phyloP scores from a whole-genome alignment of 2,329 filamentous ascomycete species.

The Diaporthe sp. region DNA sequence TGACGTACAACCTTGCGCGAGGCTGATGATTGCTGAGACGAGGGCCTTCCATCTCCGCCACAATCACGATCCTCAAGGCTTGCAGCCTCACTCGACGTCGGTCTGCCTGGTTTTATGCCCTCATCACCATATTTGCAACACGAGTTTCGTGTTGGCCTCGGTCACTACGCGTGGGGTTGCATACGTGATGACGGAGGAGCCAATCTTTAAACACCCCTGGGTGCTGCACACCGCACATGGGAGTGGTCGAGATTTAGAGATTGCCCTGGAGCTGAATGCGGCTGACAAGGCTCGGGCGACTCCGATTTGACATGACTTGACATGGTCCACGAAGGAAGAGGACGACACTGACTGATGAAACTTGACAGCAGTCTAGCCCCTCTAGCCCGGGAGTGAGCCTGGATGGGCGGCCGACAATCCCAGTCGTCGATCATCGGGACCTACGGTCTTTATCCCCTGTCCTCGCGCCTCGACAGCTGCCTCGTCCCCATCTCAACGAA shows the following conservation, averaged over 20 bases:
- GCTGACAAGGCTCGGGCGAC: constrained; percentile 21
- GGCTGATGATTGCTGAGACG: constrained; percentile 18
- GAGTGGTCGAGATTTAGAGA: neutral
- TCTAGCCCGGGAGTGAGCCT: neutral
- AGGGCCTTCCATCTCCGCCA: constrained; percentile 4
- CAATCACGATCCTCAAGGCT: constrained; percentile 24
- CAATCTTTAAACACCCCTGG: neutral
- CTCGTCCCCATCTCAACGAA: constrained; percentile 27
- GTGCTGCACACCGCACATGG: neutral
- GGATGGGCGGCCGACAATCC: constrained; percentile 15
- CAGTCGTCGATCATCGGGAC: constrained; percentile 36
- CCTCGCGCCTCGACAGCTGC: constrained; percentile 30
- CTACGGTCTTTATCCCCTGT: constrained; percentile 3
- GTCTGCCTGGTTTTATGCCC: neutral
- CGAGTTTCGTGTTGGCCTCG: neutral
- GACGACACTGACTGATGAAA: constrained; percentile 23
- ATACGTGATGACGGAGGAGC: constrained; percentile 4
- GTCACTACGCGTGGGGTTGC: constrained; percentile 3
- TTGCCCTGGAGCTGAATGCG: neutral
- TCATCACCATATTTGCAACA: neutral
- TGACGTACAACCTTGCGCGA: constrained; percentile 28
- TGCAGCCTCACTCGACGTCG: constrained; percentile 18
- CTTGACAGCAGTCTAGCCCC: constrained; percentile 36
- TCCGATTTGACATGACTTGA: constrained; percentile 26
- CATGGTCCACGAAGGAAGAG: constrained; percentile 2